phyloP scores from a whole-genome alignment of 345 rosid genomes.

The Brassica nigra region DNA sequence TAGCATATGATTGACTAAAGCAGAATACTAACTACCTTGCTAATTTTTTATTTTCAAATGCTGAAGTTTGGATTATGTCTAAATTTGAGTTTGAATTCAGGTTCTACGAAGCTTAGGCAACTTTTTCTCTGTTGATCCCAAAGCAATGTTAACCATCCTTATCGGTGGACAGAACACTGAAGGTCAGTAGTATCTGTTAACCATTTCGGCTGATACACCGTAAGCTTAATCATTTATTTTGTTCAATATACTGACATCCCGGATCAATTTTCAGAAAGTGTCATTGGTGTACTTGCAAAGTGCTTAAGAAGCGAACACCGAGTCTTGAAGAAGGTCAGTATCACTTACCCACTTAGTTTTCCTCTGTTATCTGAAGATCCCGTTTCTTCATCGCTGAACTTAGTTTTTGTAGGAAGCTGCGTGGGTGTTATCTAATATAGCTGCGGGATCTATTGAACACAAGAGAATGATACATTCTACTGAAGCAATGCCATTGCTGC shows the following conservation, averaged over 20 bases:
- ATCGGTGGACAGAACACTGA: constrained; percentile 64
- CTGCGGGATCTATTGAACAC: constrained; percentile 88
- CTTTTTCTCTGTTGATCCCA: constrained; percentile 86
- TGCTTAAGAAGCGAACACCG: constrained; percentile 91
- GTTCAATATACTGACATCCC: constrained; percentile 25
- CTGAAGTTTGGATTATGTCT: constrained; percentile 25
- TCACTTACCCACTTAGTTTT: not conserved
- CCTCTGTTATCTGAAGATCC: not conserved
- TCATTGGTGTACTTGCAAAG: constrained; percentile 67
- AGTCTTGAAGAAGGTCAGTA: constrained; percentile 82
- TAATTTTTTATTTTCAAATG: not conserved
- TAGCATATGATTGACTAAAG: not conserved
- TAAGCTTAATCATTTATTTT: constrained; percentile 9
- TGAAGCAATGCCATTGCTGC: constrained; percentile 66
- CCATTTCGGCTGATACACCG: constrained; percentile 15
- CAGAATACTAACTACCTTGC: not conserved
- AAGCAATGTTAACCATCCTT: constrained; percentile 59
- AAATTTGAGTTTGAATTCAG: constrained; percentile 44
- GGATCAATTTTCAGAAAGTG: constrained; percentile 52
- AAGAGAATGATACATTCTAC: constrained; percentile 71
- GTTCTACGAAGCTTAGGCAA: constrained; percentile 89
- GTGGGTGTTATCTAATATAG: constrained; percentile 95
- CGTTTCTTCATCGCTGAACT: not conserved
- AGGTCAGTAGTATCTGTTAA: constrained; percentile 52
- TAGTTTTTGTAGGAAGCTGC: constrained; percentile 72